These are phyloP conservation scores for Pleurozium schreberi DNA, from an alignment of 225 moss, liverwort and hornwort genomes.

Conservation along the genomic window DNA sequence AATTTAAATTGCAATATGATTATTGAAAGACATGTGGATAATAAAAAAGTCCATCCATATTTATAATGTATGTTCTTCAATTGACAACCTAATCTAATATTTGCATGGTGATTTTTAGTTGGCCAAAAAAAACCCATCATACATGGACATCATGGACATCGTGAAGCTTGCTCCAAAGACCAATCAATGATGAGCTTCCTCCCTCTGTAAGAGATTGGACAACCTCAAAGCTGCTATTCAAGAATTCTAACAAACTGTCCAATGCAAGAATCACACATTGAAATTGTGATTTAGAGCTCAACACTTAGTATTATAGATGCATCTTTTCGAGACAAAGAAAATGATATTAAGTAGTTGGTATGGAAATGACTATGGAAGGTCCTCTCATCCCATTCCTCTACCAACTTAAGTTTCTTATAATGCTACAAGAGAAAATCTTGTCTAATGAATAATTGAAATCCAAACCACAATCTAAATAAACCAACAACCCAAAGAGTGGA, in stretches of 20 bases:
- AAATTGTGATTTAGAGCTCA: background rate
- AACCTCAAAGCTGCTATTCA: background rate
- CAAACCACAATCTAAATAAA: accelerated
- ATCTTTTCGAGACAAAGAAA: background rate
- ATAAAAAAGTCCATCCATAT: background rate
- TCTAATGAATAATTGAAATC: background rate
- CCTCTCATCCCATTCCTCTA: background rate
- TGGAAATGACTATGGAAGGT: background rate
- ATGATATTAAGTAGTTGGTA: background rate
- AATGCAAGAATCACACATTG: background rate
- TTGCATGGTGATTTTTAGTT: background rate
- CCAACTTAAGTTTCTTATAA: background rate
- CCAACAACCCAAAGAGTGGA: too few species aligned
- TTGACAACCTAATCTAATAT: background rate
- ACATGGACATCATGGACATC: background rate
- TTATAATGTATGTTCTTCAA: background rate
- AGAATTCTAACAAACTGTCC: background rate
- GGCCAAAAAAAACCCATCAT: background rate
- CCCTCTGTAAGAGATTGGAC: accelerated
- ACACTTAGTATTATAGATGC: background rate
- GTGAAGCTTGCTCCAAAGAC: background rate
- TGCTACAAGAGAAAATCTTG: background rate
- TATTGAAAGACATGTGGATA: background rate
- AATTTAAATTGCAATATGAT: background rate
- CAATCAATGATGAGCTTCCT: background rate